Evolutionary conservation across 805 yeast genomes (phyloP).

Genomic region (Starmerella sp.): DNA sequence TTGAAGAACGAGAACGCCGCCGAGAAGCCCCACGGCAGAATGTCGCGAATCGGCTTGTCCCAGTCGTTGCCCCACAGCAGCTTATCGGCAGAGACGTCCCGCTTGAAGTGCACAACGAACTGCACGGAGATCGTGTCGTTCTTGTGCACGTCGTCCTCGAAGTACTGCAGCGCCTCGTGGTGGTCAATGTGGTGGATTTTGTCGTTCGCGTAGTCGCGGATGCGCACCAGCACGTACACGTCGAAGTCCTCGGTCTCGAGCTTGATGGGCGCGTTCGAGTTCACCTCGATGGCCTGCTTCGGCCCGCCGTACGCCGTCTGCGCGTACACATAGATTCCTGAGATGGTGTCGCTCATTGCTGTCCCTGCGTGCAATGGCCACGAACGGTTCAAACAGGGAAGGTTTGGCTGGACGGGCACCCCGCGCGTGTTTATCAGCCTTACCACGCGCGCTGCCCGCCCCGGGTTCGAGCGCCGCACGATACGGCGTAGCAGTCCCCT

Average conservation of each 20-base stretch:
- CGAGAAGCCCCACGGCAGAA: conserved; percentile 45
- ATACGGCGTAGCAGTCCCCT: not conserved
- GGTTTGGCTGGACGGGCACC: too few relatives aligned
- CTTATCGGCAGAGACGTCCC: conserved; percentile 39
- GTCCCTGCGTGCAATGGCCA: too few relatives aligned
- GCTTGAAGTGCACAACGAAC: conserved; percentile 35
- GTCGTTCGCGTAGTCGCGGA: conserved; percentile 34
- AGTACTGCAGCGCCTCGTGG: conserved; percentile 22
- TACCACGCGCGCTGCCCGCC: not conserved
- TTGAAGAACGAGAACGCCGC: conserved; percentile 48
- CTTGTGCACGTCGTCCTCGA: conserved; percentile 22
- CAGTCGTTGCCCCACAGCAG: conserved; percentile 62
- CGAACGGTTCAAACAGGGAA: too few relatives aligned
- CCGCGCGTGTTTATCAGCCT: too few relatives aligned
- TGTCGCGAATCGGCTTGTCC: conserved; percentile 44
- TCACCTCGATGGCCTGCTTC: conserved; percentile 35
- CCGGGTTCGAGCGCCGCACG: not conserved
- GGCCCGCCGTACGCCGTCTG: conserved; percentile 18
- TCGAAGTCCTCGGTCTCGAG: conserved; percentile 34
- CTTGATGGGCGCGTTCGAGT: conserved; percentile 32
- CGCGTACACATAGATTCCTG: conserved; percentile 17
- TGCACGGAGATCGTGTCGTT: conserved; percentile 31
- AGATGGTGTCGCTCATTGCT: conserved; percentile 7
- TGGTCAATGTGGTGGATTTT: conserved; percentile 17
- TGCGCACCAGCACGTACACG: conserved; percentile 34